Evolutionary conservation across 2,329 filamentous ascomycete genomes (phyloP), one percentile per base, ranked within the genome.

Genomic region (Ophiocordyceps camponoti-leonardi): DNA sequence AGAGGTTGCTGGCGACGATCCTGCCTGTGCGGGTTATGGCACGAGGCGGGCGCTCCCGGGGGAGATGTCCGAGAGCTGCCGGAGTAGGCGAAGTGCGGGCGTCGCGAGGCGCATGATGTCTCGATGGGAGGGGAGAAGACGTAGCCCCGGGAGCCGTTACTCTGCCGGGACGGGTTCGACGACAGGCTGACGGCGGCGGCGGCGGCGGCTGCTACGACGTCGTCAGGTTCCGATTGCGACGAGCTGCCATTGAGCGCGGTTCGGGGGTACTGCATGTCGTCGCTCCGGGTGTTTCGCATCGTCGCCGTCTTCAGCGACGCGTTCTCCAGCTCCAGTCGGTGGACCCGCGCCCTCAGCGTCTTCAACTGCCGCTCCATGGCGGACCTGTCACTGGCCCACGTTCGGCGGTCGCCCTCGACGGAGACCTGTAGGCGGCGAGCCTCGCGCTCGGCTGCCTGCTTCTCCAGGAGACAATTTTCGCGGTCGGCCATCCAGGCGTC

Each of bases 1-100:
- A 66, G 64, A 26, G 67, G 66, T 49, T 69, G 65, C 42, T 71
- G 56, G n/a, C 2, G 14, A n/a, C 12, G 31, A 14, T n/a, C 31
- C 31, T 6, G 26, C 26, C 26, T 28, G 7, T 65, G 62, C 44
- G 61, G 54, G 39, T 64, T 61, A 18, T 62, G 60, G 4, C 62
- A 60, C 12, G 57, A 58, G 43, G 63, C 59, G 31, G 65, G 58
- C 49, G 57, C 57, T 19, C 49, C 52, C 11, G 53, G 54, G 14
- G 65, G 61, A 30, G 61, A 66, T 20, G 56, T 52, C 12, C 54
- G 56, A 43, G 61, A 56, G 55, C 63, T 57, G 28, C 48, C 49
- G 28, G 47, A 53, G 46, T 48, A 59, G 44, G 48, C 53, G 45
- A 61, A 58, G 45, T 61, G 59, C 47, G 61, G 58, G n/a, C 61